Percentiles rank a stretch among this genome's conserved stretches.
phyloP scores from a whole-genome alignment of 257 asterid genomes.

The Marsdenia floribunda region DNA sequence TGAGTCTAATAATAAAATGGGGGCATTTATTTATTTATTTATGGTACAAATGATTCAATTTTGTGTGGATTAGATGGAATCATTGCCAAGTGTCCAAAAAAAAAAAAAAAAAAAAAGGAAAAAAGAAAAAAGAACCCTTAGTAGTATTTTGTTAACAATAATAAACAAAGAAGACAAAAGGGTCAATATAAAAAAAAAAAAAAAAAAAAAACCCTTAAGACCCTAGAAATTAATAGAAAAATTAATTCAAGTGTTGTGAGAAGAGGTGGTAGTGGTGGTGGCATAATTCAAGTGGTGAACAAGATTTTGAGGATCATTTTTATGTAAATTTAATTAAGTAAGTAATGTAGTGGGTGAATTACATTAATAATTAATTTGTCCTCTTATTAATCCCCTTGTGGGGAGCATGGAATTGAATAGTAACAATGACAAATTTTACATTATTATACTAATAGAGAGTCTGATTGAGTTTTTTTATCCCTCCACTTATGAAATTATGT shows the following conservation, averaged over 20 bases:
- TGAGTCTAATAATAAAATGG: no score
- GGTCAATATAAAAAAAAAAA: background rate
- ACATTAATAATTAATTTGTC: background rate
- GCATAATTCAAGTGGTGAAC: constrained; percentile 14
- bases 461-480: background rate
- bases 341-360: background rate
- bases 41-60: background rate
- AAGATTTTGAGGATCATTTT: constrained; percentile 9
- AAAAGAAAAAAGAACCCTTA: no score
- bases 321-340: no score
- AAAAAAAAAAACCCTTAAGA: background rate
- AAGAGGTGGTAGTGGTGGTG: background rate
- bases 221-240: no score
- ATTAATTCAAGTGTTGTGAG: no score
- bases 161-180: background rate
- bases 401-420: constrained; percentile 8
- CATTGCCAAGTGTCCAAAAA: constrained; percentile 7
- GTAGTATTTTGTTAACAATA: background rate
- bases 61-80: background rate
- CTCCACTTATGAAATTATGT: background rate
- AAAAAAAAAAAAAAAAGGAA: no score
- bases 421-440: background rate
- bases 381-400: constrained; percentile 1
- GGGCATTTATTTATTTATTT: background rate
- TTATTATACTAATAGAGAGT: no score